Base-by-base conservation (phyloP, 495 filamentous ascomycete genomes). In the Xylaria acuta region DNA sequence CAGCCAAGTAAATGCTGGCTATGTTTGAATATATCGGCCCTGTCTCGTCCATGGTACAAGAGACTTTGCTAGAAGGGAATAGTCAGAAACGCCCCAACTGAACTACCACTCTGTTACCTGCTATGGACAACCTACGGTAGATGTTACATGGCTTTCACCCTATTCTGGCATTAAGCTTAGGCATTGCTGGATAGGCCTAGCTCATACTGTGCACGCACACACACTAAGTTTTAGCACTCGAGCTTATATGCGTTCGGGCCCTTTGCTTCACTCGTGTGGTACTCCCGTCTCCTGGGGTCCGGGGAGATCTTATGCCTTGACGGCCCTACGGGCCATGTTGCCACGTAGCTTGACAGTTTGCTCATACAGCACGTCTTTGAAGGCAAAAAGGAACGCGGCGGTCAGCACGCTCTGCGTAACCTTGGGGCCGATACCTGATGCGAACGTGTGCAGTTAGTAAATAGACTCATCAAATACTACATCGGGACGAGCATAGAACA, bases 341-440 rank as follows among this genome's bases (percentile, higher is more conserved):
- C 81, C 75, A 53, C 87, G 77, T 20, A 89, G 79, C 64, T 78
- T 79, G 64, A 89, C 78, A 0, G 84, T 88, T 77, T 87, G 82
- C 77, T 85, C 86, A 76, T 89, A 89, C 22, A 89, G 82, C 53
- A 85, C 93, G 82, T 99, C 96, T 86, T 99, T 99, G 83, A 99
- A 98, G 18, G 95, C 95, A 79, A 99, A 99, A 67, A 99, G 85
- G 81, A 97, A 96, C 25, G 96, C 96, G 25, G 96, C 96, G 11
- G 97, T 99, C 65, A 98, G 88, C 11, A 97, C 96, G 81, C 94
- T 97, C 84, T 99, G 96, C 18, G 93, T 93, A 22, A 98, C 91
- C 85, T 99, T 99, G 40, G 96, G 93, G 36, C 91, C 94, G 81
- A 99, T 97, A 30, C 93, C 94, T 94, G 67, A 51, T 34, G 18